Evolutionary conservation across 2,329 filamentous ascomycete genomes (phyloP).

Genomic region (Nakataea oryzae): DNA sequence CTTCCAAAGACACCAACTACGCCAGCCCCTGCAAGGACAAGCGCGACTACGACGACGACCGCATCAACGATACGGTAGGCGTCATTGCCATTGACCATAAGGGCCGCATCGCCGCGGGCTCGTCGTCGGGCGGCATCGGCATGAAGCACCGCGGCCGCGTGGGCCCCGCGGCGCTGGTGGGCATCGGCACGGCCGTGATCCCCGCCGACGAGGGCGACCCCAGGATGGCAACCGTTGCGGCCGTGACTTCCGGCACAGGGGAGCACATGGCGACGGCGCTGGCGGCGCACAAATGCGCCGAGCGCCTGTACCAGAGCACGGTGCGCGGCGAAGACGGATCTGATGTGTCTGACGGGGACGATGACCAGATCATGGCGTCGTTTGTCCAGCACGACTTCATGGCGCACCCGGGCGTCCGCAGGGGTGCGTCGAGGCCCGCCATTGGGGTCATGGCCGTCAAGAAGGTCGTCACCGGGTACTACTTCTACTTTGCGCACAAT

Average conservation of each 20-base stretch:
- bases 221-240: conserved; percentile 50
- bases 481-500: conserved; percentile 91
- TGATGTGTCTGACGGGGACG: conserved; percentile 49
- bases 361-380: conserved; percentile 60
- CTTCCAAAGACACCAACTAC: not conserved
- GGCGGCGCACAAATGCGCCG: conserved; percentile 78
- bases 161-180: conserved; percentile 86
- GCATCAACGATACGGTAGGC: conserved; percentile 85
- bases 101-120: conserved; percentile 85
- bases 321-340: conserved; percentile 48
- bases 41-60: conserved; percentile 36
- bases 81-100: conserved; percentile 83
- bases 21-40: not conserved
- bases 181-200: conserved; percentile 83
- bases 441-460: conserved; percentile 90
- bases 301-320: conserved; percentile 67
- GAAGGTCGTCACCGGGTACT: conserved; percentile 64
- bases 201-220: conserved; percentile 63
- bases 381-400: conserved; percentile 90
- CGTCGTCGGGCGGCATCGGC: conserved; percentile 93
- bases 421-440: conserved; percentile 72
- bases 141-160: conserved; percentile 94
- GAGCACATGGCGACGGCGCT: conserved; percentile 97
- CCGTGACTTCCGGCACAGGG: conserved; percentile 87
- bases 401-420: conserved; percentile 73